Evolutionary conservation across 441 rosid genomes (phyloP).

Genomic region (Erodium trifolium): DNA sequence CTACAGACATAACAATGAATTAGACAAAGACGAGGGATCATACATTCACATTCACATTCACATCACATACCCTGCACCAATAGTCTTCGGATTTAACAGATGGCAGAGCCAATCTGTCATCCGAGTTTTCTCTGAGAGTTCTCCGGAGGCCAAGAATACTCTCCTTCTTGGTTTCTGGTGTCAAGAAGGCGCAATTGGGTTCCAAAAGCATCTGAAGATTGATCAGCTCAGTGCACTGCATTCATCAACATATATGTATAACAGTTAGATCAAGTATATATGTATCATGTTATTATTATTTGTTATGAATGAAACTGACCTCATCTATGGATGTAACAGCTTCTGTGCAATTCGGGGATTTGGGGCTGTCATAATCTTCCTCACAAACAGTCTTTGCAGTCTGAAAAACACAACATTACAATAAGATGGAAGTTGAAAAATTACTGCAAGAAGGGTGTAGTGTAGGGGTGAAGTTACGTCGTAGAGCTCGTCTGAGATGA

Average conservation of each 20-base stretch:
- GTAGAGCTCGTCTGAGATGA: background rate
- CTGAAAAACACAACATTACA: background rate
- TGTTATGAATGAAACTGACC: background rate
- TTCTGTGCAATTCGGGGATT: conserved; percentile 3
- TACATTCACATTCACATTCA: too few relatives aligned
- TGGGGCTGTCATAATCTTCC: background rate
- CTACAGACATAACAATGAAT: background rate
- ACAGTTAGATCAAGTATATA: too few relatives aligned
- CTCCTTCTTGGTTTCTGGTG: background rate
- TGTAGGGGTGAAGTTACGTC: background rate
- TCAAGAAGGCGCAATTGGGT: background rate
- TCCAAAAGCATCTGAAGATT: background rate
- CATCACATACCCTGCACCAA: background rate
- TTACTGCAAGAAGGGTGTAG: too few relatives aligned
- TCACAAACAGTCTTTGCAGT: conserved; percentile 3
- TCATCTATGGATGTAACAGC: background rate
- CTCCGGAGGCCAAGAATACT: background rate
- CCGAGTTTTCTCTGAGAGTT: background rate
- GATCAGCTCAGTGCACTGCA: background rate
- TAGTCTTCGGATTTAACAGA: background rate
- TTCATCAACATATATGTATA: background rate
- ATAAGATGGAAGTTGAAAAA: background rate
- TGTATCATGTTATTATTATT: too few relatives aligned
- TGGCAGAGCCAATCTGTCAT: background rate
- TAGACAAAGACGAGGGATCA: background rate